Evolutionary conservation across 2,329 filamentous ascomycete species (phyloP).

Genomic region (Aspergillus sp.): DNA sequence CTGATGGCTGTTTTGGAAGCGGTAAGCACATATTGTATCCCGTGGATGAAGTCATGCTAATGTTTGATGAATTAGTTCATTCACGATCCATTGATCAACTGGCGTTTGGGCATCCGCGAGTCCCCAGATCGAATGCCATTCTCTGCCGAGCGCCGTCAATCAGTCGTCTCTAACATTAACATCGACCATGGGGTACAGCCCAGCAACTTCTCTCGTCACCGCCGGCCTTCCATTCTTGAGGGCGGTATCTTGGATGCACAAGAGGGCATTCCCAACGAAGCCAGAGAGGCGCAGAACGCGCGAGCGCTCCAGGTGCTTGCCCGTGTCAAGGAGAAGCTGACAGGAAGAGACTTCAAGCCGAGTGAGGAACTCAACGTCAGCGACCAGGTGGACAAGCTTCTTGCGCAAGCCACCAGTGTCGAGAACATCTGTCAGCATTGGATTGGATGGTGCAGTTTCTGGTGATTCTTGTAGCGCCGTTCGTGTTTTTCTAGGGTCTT

Average conservation of each 20-base stretch:
- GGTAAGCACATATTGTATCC: slow-evolving; percentile 58
- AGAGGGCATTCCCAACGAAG: slow-evolving; percentile 45
- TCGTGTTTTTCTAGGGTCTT: slow-evolving; percentile 24
- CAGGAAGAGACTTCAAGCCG: slow-evolving; percentile 86
- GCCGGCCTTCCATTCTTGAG: slow-evolving; percentile 71
- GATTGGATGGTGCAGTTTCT: slow-evolving; percentile 98
- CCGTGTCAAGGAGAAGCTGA: slow-evolving; percentile 92
- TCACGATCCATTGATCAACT: slow-evolving; percentile 97
- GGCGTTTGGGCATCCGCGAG: slow-evolving; percentile 73
- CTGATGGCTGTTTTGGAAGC: slow-evolving; percentile 98
- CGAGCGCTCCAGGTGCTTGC: slow-evolving; percentile 87
- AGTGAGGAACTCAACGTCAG: slow-evolving; percentile 81
- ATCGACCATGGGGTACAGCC: slow-evolving; percentile 57
- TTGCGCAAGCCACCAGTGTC: slow-evolving; percentile 91
- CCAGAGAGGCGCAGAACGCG: slow-evolving; percentile 83
- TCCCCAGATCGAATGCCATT: slow-evolving; percentile 62
- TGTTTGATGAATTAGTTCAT: slow-evolving; percentile 71
- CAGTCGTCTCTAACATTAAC: slow-evolving; percentile 56
- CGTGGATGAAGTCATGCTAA: slow-evolving; percentile 3
- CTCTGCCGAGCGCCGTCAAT: slow-evolving; percentile 61
- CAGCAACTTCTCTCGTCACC: slow-evolving; percentile 65
- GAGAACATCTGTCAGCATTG: slow-evolving; percentile 99
- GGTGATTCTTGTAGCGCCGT: slow-evolving; percentile 55
- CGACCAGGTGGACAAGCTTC: slow-evolving; percentile 89
- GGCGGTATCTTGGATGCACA: slow-evolving; percentile 48